Evolutionary conservation across 768 basidiomycete species (phyloP).

Genomic region (Macrolepiota fuliginosa): DNA sequence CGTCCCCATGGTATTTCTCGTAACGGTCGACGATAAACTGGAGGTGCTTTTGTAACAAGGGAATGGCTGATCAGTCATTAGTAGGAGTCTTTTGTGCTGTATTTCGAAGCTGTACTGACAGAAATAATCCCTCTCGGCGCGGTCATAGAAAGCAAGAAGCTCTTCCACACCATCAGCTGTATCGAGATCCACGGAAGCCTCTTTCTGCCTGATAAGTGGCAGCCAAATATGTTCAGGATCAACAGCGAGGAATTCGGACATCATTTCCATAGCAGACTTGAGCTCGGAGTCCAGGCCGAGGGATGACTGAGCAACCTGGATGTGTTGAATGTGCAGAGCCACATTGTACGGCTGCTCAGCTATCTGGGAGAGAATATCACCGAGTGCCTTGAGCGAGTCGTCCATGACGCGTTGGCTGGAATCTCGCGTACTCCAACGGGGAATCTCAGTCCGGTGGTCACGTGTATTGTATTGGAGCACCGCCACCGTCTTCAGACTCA

Average conservation of each 20-base stretch:
- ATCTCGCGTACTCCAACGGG: slow-evolving; percentile 2
- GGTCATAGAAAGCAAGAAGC: slow-evolving; percentile 57
- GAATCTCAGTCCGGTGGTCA: neutral
- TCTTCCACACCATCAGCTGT: slow-evolving; percentile 50
- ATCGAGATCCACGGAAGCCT: slow-evolving; percentile 47
- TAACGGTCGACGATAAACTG: slow-evolving; percentile 52
- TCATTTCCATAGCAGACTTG: slow-evolving; percentile 62
- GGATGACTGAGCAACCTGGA: slow-evolving; percentile 54
- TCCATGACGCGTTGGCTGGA: slow-evolving; percentile 38
- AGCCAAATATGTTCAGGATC: slow-evolving; percentile 69
- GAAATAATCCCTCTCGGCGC: slow-evolving; percentile 74
- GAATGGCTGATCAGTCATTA: slow-evolving; percentile 54
- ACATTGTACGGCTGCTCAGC: slow-evolving; percentile 59
- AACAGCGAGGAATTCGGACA: slow-evolving; percentile 58
- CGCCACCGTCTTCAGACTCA: too few relatives aligned
- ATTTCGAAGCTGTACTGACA: slow-evolving; percentile 48
- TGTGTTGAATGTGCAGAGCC: slow-evolving; percentile 64
- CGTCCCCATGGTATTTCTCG: slow-evolving; percentile 37
- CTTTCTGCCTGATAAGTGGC: slow-evolving; percentile 59
- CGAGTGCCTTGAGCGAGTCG: slow-evolving; percentile 64
- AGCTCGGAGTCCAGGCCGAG: slow-evolving; percentile 60
- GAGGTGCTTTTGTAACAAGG: slow-evolving; percentile 66
- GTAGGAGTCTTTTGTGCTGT: neutral
- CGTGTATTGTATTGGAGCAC: slow-evolving; percentile 1
- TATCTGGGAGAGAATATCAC: slow-evolving; percentile 55